Evolutionary conservation across 192 early-diverging fungal genomes (phyloP), one percentile per base, ranked within the genome.

Genomic region (Chytriomyces confervae): DNA sequence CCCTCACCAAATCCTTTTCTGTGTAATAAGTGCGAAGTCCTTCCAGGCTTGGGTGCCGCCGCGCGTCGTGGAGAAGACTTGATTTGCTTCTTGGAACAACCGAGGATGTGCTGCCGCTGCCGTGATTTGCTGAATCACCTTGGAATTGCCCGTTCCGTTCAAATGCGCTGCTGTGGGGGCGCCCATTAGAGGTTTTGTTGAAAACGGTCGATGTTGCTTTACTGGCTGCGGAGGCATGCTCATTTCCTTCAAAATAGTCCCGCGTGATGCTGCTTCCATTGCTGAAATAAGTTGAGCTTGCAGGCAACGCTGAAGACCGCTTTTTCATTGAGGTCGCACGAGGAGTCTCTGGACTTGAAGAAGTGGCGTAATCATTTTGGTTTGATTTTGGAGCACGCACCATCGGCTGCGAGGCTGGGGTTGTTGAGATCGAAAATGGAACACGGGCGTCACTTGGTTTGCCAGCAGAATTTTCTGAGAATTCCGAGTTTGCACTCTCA

Each of bases 1-100:
- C 27, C 20, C 46, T 43, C 43, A 63, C 70, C 53, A 72, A 65
- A 69, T 79, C 78, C n/a, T 75, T 64, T 6, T 79, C 78, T 18
- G 72, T 68, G 46, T 75, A 75, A 50, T 79, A 79, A 48, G 72
- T 29, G 11, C 71, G 61, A 7, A 77, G 61, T 23, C 76, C 76
- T 44, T 79, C 77, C 18, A 63, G n/a, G 10, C 51, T 61, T 23
- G 53, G 63, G 11, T 66, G 74, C 11, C 50, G 74, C 13, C 53
- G 53, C 53, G 53, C 53, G 20, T 20, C 20, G 1, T 57, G 53
- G 13, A n/a, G 53, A 13, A 57, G 13, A 57, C 53, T 57, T 13
- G 13, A 57, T 57, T 20, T 57, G 20, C 53, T 57, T 13, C 16
- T 57, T 13, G 13, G 53, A 13, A 20, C 53, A 13, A n/a, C 20